Base-by-base conservation (phyloP, 2,329 filamentous ascomycete species). In the Ophiosphaerella narmari region DNA sequence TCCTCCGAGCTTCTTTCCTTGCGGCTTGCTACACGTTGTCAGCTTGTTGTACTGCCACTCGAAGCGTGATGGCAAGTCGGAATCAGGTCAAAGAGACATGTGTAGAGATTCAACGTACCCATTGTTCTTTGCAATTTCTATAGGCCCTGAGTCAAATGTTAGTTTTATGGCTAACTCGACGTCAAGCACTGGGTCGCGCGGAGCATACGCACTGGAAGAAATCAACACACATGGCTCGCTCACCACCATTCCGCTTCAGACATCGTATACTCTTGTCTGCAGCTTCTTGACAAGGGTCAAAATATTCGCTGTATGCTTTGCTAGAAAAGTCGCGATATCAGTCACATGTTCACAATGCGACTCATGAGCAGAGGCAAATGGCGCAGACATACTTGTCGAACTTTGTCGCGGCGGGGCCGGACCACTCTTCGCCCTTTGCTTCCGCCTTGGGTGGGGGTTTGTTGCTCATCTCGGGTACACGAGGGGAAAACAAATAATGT, bases 231-330 rank as follows among this genome's bases (percentile, higher is more conserved):
- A 97, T 89, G n/a, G 86, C 80, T 59, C 86, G 84, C 70, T 97
- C 91, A 12, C 90, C 92, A 18, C 83, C 86, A 72, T 99, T 99
- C 18, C 94, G 85, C 70, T 91, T 87, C 68, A 99, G 77, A 68
- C 94, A 99, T 72, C 85, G 87, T 62, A 97, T 86, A 75, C 92
- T 97, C 68, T 84, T 83, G 60, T 88, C 80, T 7, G 94, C 93
- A 5, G 91, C 91, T 66, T 96, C 93, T 73, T 97, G 93, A 74
- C 94, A 99, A 2, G 94, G 94, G 66, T 99, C 94, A 72, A 90
- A 91, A 77, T 88, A 97, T 72, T 97, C 87, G 79, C 91, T 96
- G 67, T 87, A 85, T 47, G 81, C 82, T 80, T 97, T 97, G 62
- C 93, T 96, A 66, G 53, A 35, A 13, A 35, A 13, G 3, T n/a